Base-by-base conservation (phyloP, 257 asterid species). In the Rehmannia glutinosa region DNA sequence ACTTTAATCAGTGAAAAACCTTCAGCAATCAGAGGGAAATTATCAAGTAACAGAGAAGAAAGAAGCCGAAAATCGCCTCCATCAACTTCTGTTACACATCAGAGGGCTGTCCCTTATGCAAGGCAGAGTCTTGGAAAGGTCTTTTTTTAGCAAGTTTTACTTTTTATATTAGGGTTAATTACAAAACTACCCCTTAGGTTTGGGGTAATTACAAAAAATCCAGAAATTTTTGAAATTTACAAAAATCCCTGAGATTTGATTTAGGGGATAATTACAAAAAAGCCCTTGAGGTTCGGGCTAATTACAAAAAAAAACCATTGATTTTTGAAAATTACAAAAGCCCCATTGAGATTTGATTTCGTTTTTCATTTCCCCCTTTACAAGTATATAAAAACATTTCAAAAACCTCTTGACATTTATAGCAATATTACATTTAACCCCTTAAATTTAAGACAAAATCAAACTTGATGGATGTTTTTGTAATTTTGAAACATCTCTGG, bases 121-220 rank as follows among this genome's bases (percentile, higher is more conserved):
- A 89, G 82, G 69, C 74, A 36, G 35, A 83, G 88, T 20, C 80
- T 89, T 10, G 92, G 95, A 75, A 87, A 85, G 90, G 98, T 91
- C 47, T 54, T 30, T 8, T 43, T 43, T 38, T 7, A 1, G 13
- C 17, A 5, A 38, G 24, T 45, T 64, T 71, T 35, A 30, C 8
- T 42, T 35, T 45, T 15, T 43, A 12, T n/a, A n/a, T n/a, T n/a
- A n/a, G n/a, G n/a, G n/a, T 43, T 43, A 12, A 15, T 12, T 15
- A 43, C 17, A 43, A 43, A 43, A 43, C 5, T 5, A 28, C 33
- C 33, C n/a, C 5, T 28, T 2, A 28, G 33, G 5, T 28, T 2
- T 28, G 5, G 33, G 3, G 3, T 28, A 28, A 28, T 28, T 28
- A 5, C 33, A 28, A 28, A 28, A 2, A 43, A 0, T 0, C 50